Evolutionary conservation across 129 eudicot species (phyloP), one percentile per base, ranked within the genome.

Genomic region (Tagetes erecta): DNA sequence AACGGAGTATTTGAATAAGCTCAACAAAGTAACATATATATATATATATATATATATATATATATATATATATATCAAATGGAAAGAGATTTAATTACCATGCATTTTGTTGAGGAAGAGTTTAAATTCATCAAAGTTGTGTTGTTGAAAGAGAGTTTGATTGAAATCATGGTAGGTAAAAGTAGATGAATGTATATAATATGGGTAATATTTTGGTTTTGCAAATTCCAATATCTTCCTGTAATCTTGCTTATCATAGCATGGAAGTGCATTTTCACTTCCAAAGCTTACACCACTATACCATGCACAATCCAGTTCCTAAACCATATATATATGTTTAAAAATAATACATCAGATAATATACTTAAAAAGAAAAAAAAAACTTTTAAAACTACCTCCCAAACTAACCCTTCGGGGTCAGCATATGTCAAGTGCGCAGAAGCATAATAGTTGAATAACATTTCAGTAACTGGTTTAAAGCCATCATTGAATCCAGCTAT

Each of bases 401-500:
- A 89, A 79, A 87, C 92, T 80, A 90, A 80, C 33, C 96, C 92
- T 67, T 90, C 90, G 45, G 96, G 96, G 52, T 90, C 96, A 20
- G 83, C 96, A 72, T 96, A 87, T 1, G 98, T 92, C 36, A 92
- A 92, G 78, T 89, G 83, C 42, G 89, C 76, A 77, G 87, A 83
- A 64, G 87, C 72, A 39, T 63, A 76, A 49, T 89, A 89, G 80
- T 83, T 89, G 71, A 79, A 71, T 27, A 92, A 57, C 91, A 92
- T 87, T 34, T 83, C 73, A 52, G 87, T 96, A 30, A 92, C 87
- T 55, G 88, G 87, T 68, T 76, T 77, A 84, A 89, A 92, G 4
- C 97, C 97, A 72, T 87, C 94, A 39, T 92, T 82, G 76, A 89
- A 92, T 5, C 97, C 97, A 8, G 97, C 91, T 64, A 96, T 89